Base-by-base conservation (phyloP, 2,329 filamentous ascomycete species). In the Golovinomyces cichoracearum region DNA sequence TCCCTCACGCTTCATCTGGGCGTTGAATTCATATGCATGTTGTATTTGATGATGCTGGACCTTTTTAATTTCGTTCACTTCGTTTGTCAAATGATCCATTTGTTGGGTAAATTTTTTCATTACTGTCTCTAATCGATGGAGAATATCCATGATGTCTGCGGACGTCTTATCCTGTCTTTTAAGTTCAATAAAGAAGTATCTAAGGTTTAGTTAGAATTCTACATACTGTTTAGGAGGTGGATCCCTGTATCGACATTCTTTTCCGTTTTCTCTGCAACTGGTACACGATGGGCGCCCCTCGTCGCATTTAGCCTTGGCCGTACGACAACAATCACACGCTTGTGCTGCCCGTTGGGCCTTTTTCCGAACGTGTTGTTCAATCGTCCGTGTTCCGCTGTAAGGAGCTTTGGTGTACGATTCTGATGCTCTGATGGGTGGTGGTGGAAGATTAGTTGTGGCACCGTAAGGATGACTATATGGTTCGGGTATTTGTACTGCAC, bases 321-420 rank as follows among this genome's bases (percentile, higher is more conserved):
- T 73, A 50, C 85, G 77, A 63, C 85, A 93, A 62, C 80, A 83
- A 58, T 93, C 85, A 63, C 90, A 98, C 33, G 90, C 90, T 78
- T 93, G 57, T 40, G 58, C 56, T 2, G 59, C 60, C 27, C 57
- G 52, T 49, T 57, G 56, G 19, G 58, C 55, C 49, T 60, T 61
- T 47, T 56, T 56, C 46, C 51, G 50, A 21, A 53, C 42, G 31
- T 53, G 48, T 46, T 53, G 45, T 13, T 47, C 49, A 21, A 50
- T 45, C 15, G 50, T 38, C 44, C 48, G 51, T 17, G 29, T 44
- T 27, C 33, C 4, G 48, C 23, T 6, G 45, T 59, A 59, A 17
- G 55, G 51, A 5, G 57, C 50, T 12, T 50, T 46, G 6, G 51
- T 47, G 51, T 55, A 58, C 47, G 53, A 49, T 25, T 56, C 48